phyloP scores from a whole-genome alignment of 78 protist species.

The Speleostelium caveatum region DNA sequence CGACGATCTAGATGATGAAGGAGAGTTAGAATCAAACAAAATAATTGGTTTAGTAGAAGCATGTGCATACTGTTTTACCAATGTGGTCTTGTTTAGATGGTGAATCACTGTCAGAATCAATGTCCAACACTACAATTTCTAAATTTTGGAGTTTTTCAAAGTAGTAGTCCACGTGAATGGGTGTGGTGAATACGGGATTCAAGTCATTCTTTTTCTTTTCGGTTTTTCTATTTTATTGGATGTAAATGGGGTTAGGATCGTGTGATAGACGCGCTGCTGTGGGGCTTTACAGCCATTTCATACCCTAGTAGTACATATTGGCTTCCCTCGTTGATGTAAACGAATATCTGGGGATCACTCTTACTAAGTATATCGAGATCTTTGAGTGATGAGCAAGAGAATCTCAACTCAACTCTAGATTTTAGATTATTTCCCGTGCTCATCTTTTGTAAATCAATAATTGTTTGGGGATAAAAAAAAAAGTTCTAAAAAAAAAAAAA shows the following conservation, averaged over 20 bases:
- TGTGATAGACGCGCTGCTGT: not conserved
- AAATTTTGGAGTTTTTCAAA: constrained; percentile 77
- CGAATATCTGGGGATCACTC: constrained; percentile 1
- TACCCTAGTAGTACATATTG: constrained; percentile 7
- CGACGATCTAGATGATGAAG: not conserved
- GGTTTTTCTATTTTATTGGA: constrained; percentile 33
- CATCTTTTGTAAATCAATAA: no score
- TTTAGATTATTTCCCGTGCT: not conserved
- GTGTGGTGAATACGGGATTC: constrained; percentile 52
- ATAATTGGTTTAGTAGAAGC: no score
- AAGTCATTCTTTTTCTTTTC: constrained; percentile 51
- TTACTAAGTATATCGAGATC: not conserved
- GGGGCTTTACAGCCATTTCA: not conserved
- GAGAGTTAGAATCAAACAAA: no score
- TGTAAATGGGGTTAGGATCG: not conserved
- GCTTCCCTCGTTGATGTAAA: not conserved
- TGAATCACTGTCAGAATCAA: constrained; percentile 28
- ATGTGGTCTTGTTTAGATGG: constrained; percentile 46
- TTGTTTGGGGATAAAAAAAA: no score
- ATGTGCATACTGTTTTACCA: constrained; percentile 27
- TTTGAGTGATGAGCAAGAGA: constrained; percentile 7
- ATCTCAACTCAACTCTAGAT: constrained; percentile 59
- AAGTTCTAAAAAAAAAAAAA: no score
- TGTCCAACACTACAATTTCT: constrained; percentile 38
- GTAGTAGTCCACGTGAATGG: constrained; percentile 50